Evolutionary conservation across 148 eudicot species (phyloP), one percentile per base, ranked within the genome.

Genomic region (Camellia lanceoleosa): DNA sequence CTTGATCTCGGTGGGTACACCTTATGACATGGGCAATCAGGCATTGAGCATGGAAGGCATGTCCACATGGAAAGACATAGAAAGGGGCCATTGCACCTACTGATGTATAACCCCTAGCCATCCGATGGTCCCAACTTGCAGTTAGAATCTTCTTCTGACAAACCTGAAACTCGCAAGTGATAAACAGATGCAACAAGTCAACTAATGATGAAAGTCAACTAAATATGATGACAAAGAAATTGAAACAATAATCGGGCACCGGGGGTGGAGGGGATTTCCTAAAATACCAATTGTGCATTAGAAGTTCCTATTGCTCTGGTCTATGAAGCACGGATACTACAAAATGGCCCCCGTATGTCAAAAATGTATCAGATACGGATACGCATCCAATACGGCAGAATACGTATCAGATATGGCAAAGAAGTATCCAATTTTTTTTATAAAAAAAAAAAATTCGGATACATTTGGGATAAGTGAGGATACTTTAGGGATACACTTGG

Each of bases 11-110:
- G 82, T 82, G 84, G 75, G 92, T 89, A 81, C 95, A 91, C 80
- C 91, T 88, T 52, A 97, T 96, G 75, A 96, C 97, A 82, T 96
- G 99, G 51, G 95, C 91, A 89, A 96, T 87, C 74, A 96, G 81
- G 83, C 99, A 96, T 58, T 92, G 92, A 52, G 95, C 91, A 84
- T 96, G 99, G 85, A 96, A 96, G 58, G 95, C 87, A 88, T 96
- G 98, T 63, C 97, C 95, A 83, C 99, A 96, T 42, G 99, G 99
- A 69, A 96, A 96, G 67, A 96, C 98, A 87, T 94, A 96, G 86
- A 96, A 96, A 86, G 98, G 99, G 81, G 97, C 93, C 92, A 94
- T 94, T n/a, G 95, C 85, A 60, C 98, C 98, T 78, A 90, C 88
- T 81, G 98, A 87, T 43, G 95, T 82, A 86, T 94, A 93, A 62